Conservation (phyloP, 768 basidiomycete species). For the Collybia mongolica region DNA sequence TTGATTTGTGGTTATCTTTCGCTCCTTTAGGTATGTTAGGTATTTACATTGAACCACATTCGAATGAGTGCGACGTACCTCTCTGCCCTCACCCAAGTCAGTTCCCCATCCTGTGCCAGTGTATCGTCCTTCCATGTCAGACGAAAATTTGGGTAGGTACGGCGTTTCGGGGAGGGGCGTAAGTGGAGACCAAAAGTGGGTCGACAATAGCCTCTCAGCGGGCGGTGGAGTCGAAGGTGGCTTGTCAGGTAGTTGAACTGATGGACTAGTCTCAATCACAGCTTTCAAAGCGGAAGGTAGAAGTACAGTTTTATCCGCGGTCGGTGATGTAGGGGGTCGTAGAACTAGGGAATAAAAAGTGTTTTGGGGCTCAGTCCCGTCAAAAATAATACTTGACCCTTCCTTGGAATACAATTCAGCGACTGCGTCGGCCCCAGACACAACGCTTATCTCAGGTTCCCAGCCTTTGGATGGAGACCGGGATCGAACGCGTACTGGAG, state of each 20-base stretch:
- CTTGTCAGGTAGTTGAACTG: slow-evolving; percentile 3
- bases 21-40: too few species aligned
- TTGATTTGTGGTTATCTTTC: too few species aligned
- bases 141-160: slow-evolving; percentile 15
- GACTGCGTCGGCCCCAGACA: slow-evolving; percentile 14
- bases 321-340: too few species aligned
- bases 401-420: slow-evolving; percentile 16
- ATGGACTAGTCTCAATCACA: too few species aligned
- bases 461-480: slow-evolving; percentile 43
- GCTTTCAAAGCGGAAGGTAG: too few species aligned
- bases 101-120: slow-evolving; percentile 21
- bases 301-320: too few species aligned
- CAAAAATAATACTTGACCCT: slow-evolving; percentile 20
- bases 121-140: slow-evolving; percentile 18
- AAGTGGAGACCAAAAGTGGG: slow-evolving; percentile 38
- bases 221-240: slow-evolving; percentile 21
- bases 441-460: slow-evolving; percentile 29
- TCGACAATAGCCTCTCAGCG: slow-evolving; percentile 1
- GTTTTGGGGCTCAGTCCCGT: slow-evolving; percentile 9
- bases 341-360: background rate
- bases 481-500: slow-evolving; percentile 38
- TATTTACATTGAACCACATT: background rate
- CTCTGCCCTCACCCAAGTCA: slow-evolving; percentile 12
- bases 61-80: slow-evolving; percentile 18
- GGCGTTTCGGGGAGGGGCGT: slow-evolving; percentile 55